These are phyloP conservation scores for Annulohypoxylon stygium DNA, from an alignment of 495 filamentous ascomycete species.

Conservation along the genomic window DNA sequence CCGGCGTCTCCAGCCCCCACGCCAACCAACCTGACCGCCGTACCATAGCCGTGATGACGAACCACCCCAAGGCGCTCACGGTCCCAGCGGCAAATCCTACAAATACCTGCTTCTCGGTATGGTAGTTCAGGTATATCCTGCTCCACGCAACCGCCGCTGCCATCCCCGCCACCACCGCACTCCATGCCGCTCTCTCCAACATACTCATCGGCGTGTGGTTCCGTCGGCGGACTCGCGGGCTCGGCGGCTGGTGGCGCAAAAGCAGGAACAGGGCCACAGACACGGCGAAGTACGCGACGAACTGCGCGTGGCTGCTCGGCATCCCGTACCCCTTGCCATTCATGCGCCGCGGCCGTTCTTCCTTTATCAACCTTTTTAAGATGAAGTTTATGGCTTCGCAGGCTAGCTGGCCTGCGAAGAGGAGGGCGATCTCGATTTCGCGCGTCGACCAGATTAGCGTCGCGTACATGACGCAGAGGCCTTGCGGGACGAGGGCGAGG, in stretches of 20 bases:
- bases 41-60: conserved; percentile 72
- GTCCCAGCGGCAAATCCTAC: conserved; percentile 80
- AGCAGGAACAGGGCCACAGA: conserved; percentile 86
- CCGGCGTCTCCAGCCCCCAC: conserved; percentile 76
- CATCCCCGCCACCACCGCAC: conserved; percentile 66
- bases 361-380: conserved; percentile 90
- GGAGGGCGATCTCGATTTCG: conserved; percentile 88
- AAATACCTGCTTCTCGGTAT: conserved; percentile 88
- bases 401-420: conserved; percentile 91
- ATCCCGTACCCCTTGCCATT: conserved; percentile 98
- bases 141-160: conserved; percentile 82
- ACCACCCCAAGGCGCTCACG: conserved; percentile 83
- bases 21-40: conserved; percentile 71
- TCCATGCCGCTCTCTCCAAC: conserved; percentile 68
- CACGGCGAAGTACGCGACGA: conserved; percentile 88
- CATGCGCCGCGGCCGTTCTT: conserved; percentile 84
- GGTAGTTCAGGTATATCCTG: conserved; percentile 92
- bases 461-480: conserved; percentile 87
- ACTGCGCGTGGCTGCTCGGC: conserved; percentile 98
- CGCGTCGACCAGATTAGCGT: conserved; percentile 91
- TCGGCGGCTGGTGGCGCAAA: conserved; percentile 74
- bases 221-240: conserved; percentile 37
- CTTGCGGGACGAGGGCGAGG: conserved; percentile 93
- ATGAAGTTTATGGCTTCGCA: conserved; percentile 95
- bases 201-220: conserved; percentile 68